Base-by-base conservation (phyloP, 495 filamentous ascomycete species). In the Hypoxylon trugodes region DNA sequence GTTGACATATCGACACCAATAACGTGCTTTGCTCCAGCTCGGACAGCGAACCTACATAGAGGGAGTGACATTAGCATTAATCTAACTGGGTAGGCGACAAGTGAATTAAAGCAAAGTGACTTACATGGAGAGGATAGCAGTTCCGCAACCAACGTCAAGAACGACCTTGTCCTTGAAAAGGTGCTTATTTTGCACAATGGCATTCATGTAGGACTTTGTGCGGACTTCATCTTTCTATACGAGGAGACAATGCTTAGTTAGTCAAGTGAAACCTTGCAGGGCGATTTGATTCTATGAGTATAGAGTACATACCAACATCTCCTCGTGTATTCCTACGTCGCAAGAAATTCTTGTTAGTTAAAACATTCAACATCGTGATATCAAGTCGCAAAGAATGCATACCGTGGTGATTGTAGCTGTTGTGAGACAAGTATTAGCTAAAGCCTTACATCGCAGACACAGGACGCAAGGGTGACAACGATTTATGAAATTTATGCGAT, bases 351-450 rank as follows among this genome's bases (percentile, higher is more conserved):
- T 73, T 76, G 75, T 69, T 69, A 72, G 68, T 57, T 56, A 59
- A 59, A 58, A 33, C 13, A 2, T 15, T 26, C 59, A 21, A 21
- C 37, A 37, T 59, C 8, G 46, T 22, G 10, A 26, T 13, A 35
- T 43, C 6, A 5, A 43, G 21, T 24, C 9, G 32, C 19, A 58
- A 58, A 35, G 35, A 59, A 60, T 57, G 74, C 82, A 79, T 84
- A 96, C 92, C 93, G 84, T 97, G 93, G 73, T 97, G 93, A 75
- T 97, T 95, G 73, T 97, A 97, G 76, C 92, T 96, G 74, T 68
- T 10, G 36, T 22, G 28, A 33, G 69, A 54, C 41, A 67, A 82
- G 51, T 54, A 64, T 74, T 51, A 76, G 71, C 54, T 41, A 68
- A 12, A 61, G 45, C 22, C 19, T 47, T 57, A 50, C 10, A 60